Evolutionary conservation across 2,329 filamentous ascomycete genomes (phyloP).

Genomic region (Colletotrichum eremochloae): DNA sequence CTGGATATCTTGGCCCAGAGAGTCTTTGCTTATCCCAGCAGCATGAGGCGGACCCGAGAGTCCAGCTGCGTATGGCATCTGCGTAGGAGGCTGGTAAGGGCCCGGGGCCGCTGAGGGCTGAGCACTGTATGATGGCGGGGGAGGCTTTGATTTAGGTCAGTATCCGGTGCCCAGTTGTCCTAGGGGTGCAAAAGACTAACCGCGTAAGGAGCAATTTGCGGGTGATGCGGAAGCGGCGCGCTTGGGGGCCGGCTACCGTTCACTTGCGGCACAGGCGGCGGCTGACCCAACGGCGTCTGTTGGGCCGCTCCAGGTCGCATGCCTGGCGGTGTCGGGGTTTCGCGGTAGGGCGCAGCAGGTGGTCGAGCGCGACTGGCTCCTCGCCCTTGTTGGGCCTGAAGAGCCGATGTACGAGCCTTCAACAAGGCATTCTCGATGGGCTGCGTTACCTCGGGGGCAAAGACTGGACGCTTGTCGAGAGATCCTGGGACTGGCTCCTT

Average conservation of each 20-base stretch:
- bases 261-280: slow-evolving; percentile 53
- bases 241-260: slow-evolving; percentile 48
- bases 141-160: slow-evolving; percentile 48
- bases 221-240: slow-evolving; percentile 39
- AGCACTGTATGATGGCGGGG: slow-evolving; percentile 52
- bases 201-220: slow-evolving; percentile 33
- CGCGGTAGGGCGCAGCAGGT: slow-evolving; percentile 70
- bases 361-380: slow-evolving; percentile 33
- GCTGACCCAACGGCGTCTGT: slow-evolving; percentile 51
- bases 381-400: slow-evolving; percentile 66
- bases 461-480: slow-evolving; percentile 92
- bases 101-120: slow-evolving; percentile 54
- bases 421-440: slow-evolving; percentile 95
- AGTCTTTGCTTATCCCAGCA: slow-evolving; percentile 73
- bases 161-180: neutral
- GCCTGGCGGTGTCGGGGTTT: slow-evolving; percentile 80
- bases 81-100: slow-evolving; percentile 58
- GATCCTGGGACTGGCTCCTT: slow-evolving; percentile 96
- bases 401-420: slow-evolving; percentile 74
- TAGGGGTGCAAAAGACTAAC: slow-evolving; percentile 16
- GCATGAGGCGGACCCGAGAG: slow-evolving; percentile 44
- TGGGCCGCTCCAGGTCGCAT: slow-evolving; percentile 53
- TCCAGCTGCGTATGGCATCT: slow-evolving; percentile 56
- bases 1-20: slow-evolving; percentile 86
- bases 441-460: slow-evolving; percentile 85